Evolutionary conservation across 2,329 filamentous ascomycete genomes (phyloP), one percentile per base, ranked within the genome.

Genomic region (Aspergillus brunneoviolaceus): DNA sequence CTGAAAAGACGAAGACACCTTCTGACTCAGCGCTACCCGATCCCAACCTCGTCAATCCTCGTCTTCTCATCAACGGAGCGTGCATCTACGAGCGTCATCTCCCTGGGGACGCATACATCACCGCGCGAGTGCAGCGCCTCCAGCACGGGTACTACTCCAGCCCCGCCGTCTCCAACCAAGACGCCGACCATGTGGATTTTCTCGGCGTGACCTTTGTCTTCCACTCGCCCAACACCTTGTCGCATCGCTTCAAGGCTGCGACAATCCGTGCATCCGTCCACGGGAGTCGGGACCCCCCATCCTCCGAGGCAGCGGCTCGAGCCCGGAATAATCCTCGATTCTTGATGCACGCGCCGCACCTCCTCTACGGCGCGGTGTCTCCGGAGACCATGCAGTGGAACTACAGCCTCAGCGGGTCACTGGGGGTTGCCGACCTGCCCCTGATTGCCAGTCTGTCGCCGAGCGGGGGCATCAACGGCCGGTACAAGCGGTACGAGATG

Each of bases 201-300:
- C 74, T 81, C 4, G 81, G 78, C 0, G 70, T 83, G 35, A 78
- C 76, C 51, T 82, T 83, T 55, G 79, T 80, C n/a, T 80, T 83
- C 27, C 81, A 83, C 63, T 77, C 80, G 0, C 70, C 76, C 4
- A 69, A 79, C 51, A 77, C 75, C 2, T 60, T 67, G 6, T 67
- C 70, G 1, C 79, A 82, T 66, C 78, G 81, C 12, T 82, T 83
- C 71, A 79, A 79, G 61, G 77, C 77, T 31, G 80, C 80, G 3
- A 76, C 74, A 11, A 80, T 82, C 23, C 73, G 72, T 21, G 78
- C 79, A 2, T 74, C 73, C 1, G 55, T 74, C 7, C 58, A 61
- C 10, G 59, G 63, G 21, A 51, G 29, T 21, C 58, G 58, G 21
- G 51, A 49, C 14, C 21, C 29, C n/a, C 25, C 42, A 23, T 49